These are phyloP conservation scores for Ascochyta fabae DNA, from an alignment of 2,329 filamentous ascomycete species.

Conservation along the genomic window DNA sequence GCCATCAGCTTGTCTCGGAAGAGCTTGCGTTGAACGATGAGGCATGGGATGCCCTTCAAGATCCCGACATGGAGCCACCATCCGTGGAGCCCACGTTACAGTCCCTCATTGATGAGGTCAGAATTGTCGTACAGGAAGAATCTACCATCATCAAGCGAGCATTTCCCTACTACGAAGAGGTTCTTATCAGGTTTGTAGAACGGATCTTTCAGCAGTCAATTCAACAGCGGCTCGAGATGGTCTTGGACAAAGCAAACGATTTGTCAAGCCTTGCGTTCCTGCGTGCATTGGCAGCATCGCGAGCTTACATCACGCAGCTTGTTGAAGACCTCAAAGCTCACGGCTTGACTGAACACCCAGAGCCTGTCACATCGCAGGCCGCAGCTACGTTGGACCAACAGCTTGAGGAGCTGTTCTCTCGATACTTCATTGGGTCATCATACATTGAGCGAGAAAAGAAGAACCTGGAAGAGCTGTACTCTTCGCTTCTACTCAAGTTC, in stretches of 20 bases:
- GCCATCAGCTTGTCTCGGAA: slow-evolving; percentile 87
- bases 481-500: slow-evolving; percentile 93
- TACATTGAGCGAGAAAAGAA: slow-evolving; percentile 71
- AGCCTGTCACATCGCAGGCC: slow-evolving; percentile 85
- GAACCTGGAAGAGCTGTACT: slow-evolving; percentile 81
- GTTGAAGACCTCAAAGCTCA: slow-evolving; percentile 95
- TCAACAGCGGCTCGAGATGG: slow-evolving; percentile 93
- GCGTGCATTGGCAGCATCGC: slow-evolving; percentile 86
- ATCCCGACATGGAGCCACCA: slow-evolving; percentile 90
- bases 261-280: slow-evolving; percentile 92
- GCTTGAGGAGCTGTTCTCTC: slow-evolving; percentile 70
- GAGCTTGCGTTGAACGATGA: slow-evolving; percentile 77
- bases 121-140: slow-evolving; percentile 94
- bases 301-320: slow-evolving; percentile 83
- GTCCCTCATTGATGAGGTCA: slow-evolving; percentile 90
- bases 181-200: slow-evolving; percentile 90
- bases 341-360: slow-evolving; percentile 92
- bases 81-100: slow-evolving; percentile 92
- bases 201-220: slow-evolving; percentile 97
- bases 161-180: slow-evolving; percentile 95
- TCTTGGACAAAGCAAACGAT: slow-evolving; percentile 90
- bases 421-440: slow-evolving; percentile 69
- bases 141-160: slow-evolving; percentile 95
- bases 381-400: slow-evolving; percentile 73
- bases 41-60: slow-evolving; percentile 87